Percentiles rank a stretch among this genome's conserved stretches.
Evolutionary conservation across 2,329 filamentous ascomycete species (phyloP).

Genomic region (Aspergillus uvarum): DNA sequence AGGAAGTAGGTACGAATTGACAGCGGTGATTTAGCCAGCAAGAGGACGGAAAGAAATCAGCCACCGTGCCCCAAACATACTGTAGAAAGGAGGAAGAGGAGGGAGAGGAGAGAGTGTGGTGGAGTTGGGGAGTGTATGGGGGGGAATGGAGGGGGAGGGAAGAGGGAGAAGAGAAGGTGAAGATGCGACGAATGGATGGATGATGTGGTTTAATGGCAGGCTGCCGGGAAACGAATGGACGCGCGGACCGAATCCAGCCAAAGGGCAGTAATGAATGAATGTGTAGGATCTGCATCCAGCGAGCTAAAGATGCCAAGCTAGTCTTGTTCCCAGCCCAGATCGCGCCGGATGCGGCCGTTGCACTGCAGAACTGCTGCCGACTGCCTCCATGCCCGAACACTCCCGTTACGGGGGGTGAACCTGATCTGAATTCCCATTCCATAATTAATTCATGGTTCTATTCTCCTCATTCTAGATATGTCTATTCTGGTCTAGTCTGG

Average conservation of each 20-base stretch:
- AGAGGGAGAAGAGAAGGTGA: not conserved
- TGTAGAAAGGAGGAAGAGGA: not conserved
- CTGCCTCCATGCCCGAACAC: no score
- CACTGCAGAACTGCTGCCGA: not conserved
- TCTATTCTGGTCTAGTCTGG: no score
- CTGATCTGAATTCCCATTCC: no score
- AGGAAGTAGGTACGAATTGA: not conserved
- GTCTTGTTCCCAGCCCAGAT: not conserved
- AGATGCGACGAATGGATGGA: not conserved
- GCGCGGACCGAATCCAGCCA: constrained; percentile 1
- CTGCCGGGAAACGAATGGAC: constrained; percentile 1
- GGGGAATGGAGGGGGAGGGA: not conserved
- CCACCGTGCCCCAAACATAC: not conserved
- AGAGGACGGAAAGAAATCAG: constrained; percentile 1
- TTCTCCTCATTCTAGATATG: no score
- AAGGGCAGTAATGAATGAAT: not conserved
- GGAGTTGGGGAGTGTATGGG: not conserved
- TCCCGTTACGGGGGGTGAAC: no score
- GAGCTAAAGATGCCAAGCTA: not conserved
- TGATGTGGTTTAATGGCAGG: not conserved
- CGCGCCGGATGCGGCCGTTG: constrained; percentile 11
- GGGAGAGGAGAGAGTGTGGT: not conserved
- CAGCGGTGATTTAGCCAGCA: not conserved
- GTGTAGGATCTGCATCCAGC: constrained; percentile 3
- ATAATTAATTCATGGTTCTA: no score